Evolutionary conservation across 495 filamentous ascomycete genomes (phyloP).

Genomic region (Melanomma pulvis-pyrius): DNA sequence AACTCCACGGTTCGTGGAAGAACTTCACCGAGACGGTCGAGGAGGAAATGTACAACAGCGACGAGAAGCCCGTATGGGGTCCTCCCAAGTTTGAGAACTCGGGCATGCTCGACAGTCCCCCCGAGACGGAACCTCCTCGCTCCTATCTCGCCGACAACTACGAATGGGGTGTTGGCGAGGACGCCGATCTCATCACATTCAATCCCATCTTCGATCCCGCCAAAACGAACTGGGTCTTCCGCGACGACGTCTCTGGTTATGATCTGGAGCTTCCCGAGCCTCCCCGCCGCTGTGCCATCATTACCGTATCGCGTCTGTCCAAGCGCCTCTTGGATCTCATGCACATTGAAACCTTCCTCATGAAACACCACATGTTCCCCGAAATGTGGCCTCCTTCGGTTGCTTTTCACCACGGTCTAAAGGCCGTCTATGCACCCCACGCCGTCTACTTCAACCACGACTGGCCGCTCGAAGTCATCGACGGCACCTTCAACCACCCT

Average conservation of each 20-base stretch:
- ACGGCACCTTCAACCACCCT: conserved; percentile 51
- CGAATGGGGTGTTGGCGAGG: conserved; percentile 62
- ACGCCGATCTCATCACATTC: conserved; percentile 59
- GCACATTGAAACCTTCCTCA: conserved; percentile 46
- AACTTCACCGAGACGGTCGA: conserved; percentile 53
- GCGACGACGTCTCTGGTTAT: conserved; percentile 49
- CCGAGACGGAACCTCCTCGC: conserved; percentile 51
- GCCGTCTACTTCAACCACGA: conserved; percentile 53
- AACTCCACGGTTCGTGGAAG: conserved; percentile 49
- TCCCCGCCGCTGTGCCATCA: conserved; percentile 48
- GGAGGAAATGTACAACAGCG: conserved; percentile 41
- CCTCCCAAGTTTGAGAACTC: conserved; percentile 44
- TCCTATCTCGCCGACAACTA: conserved; percentile 53
- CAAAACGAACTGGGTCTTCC: conserved; percentile 50
- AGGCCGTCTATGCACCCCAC: conserved; percentile 53
- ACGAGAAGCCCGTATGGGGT: conserved; percentile 52
- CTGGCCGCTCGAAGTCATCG: conserved; percentile 51
- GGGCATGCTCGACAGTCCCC: conserved; percentile 44
- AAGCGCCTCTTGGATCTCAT: conserved; percentile 45
- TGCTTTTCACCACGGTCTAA: conserved; percentile 48
- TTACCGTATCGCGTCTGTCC: conserved; percentile 48
- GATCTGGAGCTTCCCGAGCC: conserved; percentile 44
- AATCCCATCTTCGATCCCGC: conserved; percentile 53
- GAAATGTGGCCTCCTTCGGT: conserved; percentile 49
- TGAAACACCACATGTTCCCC: conserved; percentile 48